phyloP scores from a whole-genome alignment of 2,329 filamentous ascomycete genomes.

The Whalleya microplaca region DNA sequence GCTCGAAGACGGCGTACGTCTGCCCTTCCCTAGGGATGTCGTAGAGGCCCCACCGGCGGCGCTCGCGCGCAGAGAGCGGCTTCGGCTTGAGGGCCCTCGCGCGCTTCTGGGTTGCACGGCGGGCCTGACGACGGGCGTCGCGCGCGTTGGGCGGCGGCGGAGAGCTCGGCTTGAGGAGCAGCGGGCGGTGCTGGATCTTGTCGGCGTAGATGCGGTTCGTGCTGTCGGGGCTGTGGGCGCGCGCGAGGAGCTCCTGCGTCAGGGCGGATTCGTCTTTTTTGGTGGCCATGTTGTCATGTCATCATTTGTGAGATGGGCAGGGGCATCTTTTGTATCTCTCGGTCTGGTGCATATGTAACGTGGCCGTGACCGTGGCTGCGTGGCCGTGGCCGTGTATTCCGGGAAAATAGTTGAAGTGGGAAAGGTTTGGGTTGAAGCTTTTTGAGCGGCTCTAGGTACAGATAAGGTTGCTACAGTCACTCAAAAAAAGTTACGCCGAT shows the following conservation, averaged over 20 bases:
- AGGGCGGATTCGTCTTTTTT: constrained; percentile 42
- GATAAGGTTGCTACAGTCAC: no score
- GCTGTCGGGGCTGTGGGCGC: constrained; percentile 77
- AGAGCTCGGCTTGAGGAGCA: constrained; percentile 77
- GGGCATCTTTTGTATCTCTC: background rate
- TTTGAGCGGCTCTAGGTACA: no score
- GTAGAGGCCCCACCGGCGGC: constrained; percentile 73
- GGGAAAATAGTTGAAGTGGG: no score
- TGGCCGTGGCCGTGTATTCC: no score
- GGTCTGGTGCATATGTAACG: background rate
- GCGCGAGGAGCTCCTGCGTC: constrained; percentile 69
- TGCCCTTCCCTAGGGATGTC: constrained; percentile 70
- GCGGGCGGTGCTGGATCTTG: constrained; percentile 80
- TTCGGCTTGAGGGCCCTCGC: constrained; percentile 56
- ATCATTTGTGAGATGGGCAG: background rate
- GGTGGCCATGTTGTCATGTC: constrained; percentile 44
- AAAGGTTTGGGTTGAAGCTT: no score
- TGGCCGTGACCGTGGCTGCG: no score
- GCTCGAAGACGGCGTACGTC: constrained; percentile 76
- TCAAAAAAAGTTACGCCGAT: no score
- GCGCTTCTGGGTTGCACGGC: constrained; percentile 49
- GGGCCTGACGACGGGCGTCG: constrained; percentile 45
- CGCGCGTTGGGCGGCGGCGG: constrained; percentile 65
- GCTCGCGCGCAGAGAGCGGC: constrained; percentile 80
- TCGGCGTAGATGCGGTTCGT: constrained; percentile 75